Evolutionary conservation across 139 green algal genomes (phyloP).

Genomic region (Micractinium sp.): DNA sequence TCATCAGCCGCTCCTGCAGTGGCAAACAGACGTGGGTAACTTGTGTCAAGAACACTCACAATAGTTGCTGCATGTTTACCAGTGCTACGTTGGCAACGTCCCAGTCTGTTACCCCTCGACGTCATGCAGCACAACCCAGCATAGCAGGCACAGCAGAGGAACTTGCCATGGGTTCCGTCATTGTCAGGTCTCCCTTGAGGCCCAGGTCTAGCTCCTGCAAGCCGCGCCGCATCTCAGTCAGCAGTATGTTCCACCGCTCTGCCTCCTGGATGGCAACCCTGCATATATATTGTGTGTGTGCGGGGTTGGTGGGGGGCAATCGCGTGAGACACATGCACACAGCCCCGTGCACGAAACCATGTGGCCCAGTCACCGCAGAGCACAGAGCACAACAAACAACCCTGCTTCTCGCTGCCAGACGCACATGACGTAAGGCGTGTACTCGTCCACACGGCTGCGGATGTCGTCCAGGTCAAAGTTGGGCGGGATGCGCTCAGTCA

Average conservation of each 20-base stretch:
- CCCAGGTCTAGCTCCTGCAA: conserved; percentile 91
- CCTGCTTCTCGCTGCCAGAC: not conserved
- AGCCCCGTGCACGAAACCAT: too few species aligned
- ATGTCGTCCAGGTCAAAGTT: conserved; percentile 90
- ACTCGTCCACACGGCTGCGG: conserved; percentile 76
- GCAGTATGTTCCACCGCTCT: conserved; percentile 90
- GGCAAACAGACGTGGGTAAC: not conserved
- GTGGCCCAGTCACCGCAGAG: too few species aligned
- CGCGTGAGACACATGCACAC: too few species aligned
- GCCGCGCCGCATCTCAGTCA: conserved; percentile 80
- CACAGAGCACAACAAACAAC: not conserved
- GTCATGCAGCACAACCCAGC: not conserved
- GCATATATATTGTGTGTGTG: not conserved
- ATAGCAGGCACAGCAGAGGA: not conserved
- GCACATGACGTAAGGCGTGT: conserved; percentile 85
- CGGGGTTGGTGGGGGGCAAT: too few species aligned
- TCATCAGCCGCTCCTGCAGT: conserved; percentile 28
- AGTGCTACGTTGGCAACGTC: not conserved
- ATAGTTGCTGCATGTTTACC: not conserved
- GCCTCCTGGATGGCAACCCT: conserved; percentile 91
- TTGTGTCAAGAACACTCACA: not conserved
- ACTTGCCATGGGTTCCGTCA: conserved; percentile 82
- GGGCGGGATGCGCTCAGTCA: conserved; percentile 85
- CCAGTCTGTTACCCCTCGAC: not conserved
- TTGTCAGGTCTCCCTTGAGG: conserved; percentile 93